A percentile compares a stretch with the other conserved stretches of the same genome.
phyloP scores from a whole-genome alignment of 2,329 filamentous ascomycete genomes.

The Xylaria polymorpha region DNA sequence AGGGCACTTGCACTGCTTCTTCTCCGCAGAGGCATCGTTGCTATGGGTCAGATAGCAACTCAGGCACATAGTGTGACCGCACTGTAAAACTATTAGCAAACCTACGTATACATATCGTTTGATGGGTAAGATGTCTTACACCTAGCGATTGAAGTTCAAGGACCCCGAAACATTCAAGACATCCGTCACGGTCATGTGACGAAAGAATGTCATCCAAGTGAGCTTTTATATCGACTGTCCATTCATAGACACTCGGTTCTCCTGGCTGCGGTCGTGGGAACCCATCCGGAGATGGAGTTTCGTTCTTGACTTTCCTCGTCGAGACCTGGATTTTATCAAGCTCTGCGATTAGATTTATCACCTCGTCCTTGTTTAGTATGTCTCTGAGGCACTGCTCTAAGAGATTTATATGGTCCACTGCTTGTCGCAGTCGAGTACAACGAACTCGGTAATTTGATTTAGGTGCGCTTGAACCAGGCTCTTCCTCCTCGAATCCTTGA shows the following conservation, averaged over 20 bases:
- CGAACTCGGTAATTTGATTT: neutral
- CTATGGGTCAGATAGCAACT: neutral
- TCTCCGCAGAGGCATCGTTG: neutral
- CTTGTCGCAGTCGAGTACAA: slow-evolving; percentile 30
- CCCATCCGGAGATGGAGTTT: neutral
- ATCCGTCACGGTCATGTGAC: neutral
- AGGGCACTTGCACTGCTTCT: slow-evolving; percentile 10
- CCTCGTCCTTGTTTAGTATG: neutral
- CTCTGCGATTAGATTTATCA: slow-evolving; percentile 9
- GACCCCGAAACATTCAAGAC: slow-evolving; percentile 5
- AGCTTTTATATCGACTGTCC: slow-evolving; percentile 15
- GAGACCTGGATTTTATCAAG: slow-evolving; percentile 1
- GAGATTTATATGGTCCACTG: slow-evolving; percentile 31
- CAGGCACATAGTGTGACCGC: slow-evolving; percentile 22
- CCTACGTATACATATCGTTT: neutral
- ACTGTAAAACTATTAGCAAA: slow-evolving; percentile 25
- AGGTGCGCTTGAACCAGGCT: neutral
- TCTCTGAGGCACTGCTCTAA: slow-evolving; percentile 15
- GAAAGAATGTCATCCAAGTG: neutral
- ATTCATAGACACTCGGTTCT: neutral
- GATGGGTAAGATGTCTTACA: neutral
- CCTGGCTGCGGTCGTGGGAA: neutral
- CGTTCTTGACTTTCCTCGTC: neutral
- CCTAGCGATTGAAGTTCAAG: neutral
- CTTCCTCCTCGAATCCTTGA: neutral